phyloP scores from a whole-genome alignment of 1,284 basidiomycete species.

The Boletus smithii region DNA sequence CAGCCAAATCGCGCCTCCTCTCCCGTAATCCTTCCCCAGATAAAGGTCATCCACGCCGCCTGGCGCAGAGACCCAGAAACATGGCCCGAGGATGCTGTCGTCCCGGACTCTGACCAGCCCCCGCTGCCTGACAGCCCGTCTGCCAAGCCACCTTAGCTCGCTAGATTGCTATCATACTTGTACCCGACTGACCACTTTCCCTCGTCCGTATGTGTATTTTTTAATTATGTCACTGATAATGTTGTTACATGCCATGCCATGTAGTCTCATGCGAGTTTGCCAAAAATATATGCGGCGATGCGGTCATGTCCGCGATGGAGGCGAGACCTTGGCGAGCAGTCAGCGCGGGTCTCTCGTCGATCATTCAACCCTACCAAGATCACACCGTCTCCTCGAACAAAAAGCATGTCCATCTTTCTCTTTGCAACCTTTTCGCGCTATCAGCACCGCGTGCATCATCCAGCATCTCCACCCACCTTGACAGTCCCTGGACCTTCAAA shows the following conservation, averaged over 20 bases:
- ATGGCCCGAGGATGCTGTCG: slow-evolving; percentile 61
- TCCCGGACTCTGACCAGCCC: slow-evolving; percentile 54
- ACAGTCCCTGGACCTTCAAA: slow-evolving; percentile 52
- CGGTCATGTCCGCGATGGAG: slow-evolving; percentile 62
- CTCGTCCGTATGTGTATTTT: too few relatives aligned
- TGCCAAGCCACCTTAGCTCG: background rate
- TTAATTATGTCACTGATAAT: slow-evolving; percentile 8
- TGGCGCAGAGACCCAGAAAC: slow-evolving; percentile 68
- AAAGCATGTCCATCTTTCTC: slow-evolving; percentile 96
- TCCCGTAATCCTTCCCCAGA: slow-evolving; percentile 38
- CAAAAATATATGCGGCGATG: slow-evolving; percentile 33
- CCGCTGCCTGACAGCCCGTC: background rate
- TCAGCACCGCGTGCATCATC: slow-evolving; percentile 9
- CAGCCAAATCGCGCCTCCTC: slow-evolving; percentile 6
- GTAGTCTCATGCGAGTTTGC: too few relatives aligned
- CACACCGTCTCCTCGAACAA: slow-evolving; percentile 94
- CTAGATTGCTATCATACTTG: slow-evolving; percentile 1
- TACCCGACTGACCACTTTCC: too few relatives aligned
- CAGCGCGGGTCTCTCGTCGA: slow-evolving; percentile 5
- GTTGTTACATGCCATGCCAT: slow-evolving; percentile 11
- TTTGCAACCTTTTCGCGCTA: slow-evolving; percentile 74
- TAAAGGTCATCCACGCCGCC: slow-evolving; percentile 66
- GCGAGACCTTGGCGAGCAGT: slow-evolving; percentile 57
- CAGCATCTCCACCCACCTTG: slow-evolving; percentile 44
- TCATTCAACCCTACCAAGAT: slow-evolving; percentile 65